Base-by-base conservation (phyloP, 768 basidiomycete genomes). In the Tylopilus sp. region DNA sequence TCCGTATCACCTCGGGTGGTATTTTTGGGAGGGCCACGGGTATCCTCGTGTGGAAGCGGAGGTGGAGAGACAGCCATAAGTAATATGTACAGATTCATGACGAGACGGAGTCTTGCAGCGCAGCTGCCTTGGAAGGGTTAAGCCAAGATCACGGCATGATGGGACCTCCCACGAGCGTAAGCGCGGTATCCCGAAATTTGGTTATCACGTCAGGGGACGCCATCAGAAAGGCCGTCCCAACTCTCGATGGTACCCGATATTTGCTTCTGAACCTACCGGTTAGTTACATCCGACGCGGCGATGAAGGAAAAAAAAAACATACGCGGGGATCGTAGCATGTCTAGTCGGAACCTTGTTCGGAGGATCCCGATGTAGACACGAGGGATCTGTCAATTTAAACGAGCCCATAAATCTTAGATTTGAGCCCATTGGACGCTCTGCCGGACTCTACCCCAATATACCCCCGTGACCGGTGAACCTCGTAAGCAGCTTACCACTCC, bases 1-100 rank as follows among this genome's bases (percentile, higher is more conserved):
- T 66, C 44, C 72, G 69, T 31, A 75, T 55, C 20, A 72, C 54
- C 52, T 71, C 65, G 13, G 57, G 65, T n/a, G 72, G 67, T 38
- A 64, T 61, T 28, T 66, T 53, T 44, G 71, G 55, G 26, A 71
- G 54, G 51, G 67, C 59, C 42, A 48, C 49, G 53, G 67, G 50
- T 73, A 77, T 75, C 30, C 61, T 60, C 51, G 40, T 50, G 47
- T 22, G 49, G 38, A 31, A 48, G 58, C 39, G 50, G 45, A 60
- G 53, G 44, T 53, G 50, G 52, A 50, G 52, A 36, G 30, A 55
- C 30, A 50, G 44, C 45, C 51, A 56, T 58, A 50, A 48, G 52
- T 41, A 59, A 59, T 69, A 64, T 61, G 57, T 53, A 57, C 46
- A 4, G 53, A 57, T 57, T 56, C 45, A 67, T 58, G 57, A 53